Evolutionary conservation across 2,329 filamentous ascomycete species (phyloP).

Genomic region (Cladosporium phlei): DNA sequence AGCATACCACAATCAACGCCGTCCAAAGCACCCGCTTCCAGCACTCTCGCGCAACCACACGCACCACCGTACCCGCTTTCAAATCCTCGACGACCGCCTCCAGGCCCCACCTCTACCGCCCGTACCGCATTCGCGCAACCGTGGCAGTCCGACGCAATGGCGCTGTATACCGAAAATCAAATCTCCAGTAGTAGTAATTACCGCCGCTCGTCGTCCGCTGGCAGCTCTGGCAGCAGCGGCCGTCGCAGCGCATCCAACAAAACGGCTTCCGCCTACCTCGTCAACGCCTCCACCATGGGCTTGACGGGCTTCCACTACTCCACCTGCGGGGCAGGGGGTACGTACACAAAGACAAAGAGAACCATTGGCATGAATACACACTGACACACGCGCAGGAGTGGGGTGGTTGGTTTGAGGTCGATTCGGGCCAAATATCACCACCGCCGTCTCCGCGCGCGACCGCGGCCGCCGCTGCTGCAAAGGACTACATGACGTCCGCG

Average conservation of each 20-base stretch:
- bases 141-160: conserved; percentile 57
- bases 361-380: not conserved
- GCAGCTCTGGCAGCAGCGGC: conserved; percentile 62
- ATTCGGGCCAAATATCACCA: conserved; percentile 78
- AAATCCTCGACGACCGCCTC: conserved; percentile 5
- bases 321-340: conserved; percentile 73
- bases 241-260: conserved; percentile 57
- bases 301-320: conserved; percentile 90
- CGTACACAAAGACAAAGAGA: conserved; percentile 14
- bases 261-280: conserved; percentile 87
- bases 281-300: conserved; percentile 62
- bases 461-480: too few relatives aligned
- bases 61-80: not conserved
- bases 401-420: conserved; percentile 96
- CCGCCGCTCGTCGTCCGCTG: conserved; percentile 41
- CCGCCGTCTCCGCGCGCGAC: conserved; percentile 72
- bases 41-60: not conserved
- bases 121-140: conserved; percentile 30
- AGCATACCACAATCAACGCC: too few relatives aligned
- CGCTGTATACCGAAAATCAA: conserved; percentile 63
- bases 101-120: conserved; percentile 1
- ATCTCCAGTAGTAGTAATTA: conserved; percentile 67
- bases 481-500: conserved; percentile 6
- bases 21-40: too few relatives aligned
- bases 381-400: conserved; percentile 52